Percentiles rank a stretch among this genome's conserved stretches.
Conservation (phyloP, 1,139 yeast species). For the Suhomyces atakaporum region DNA sequence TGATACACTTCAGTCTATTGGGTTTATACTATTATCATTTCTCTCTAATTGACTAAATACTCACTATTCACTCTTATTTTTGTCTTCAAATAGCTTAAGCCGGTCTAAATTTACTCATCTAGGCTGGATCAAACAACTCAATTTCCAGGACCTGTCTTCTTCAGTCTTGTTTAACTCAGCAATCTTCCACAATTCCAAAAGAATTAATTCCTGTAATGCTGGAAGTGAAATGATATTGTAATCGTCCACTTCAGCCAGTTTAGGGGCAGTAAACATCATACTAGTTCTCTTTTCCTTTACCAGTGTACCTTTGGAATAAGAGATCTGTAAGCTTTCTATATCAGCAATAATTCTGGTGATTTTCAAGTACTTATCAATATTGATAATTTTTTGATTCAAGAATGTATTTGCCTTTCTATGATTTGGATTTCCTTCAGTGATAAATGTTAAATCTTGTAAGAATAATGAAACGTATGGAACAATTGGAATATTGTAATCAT, state of each 20-base stretch:
- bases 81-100: too few relatives aligned
- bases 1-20: too few relatives aligned
- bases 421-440: constrained; percentile 83
- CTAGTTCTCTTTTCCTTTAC: constrained; percentile 26
- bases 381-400: constrained; percentile 62
- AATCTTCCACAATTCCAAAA: constrained; percentile 71
- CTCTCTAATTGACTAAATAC: too few relatives aligned
- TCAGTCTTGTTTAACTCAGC: constrained; percentile 59
- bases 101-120: constrained; percentile 17
- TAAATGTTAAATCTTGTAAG: constrained; percentile 83
- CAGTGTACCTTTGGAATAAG: constrained; percentile 39
- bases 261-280: constrained; percentile 19
- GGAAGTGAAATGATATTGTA: constrained; percentile 41
- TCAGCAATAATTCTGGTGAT: constrained; percentile 76
- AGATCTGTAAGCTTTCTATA: constrained; percentile 73
- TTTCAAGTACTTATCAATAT: constrained; percentile 80
- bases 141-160: constrained; percentile 70
- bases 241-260: constrained; percentile 9
- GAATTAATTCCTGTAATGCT: constrained; percentile 61
- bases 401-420: constrained; percentile 63
- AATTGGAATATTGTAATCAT: constrained; percentile 63
- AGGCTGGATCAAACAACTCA: constrained; percentile 60
- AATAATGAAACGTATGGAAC: constrained; percentile 87
- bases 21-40: too few relatives aligned
- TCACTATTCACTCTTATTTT: too few relatives aligned